phyloP scores from a whole-genome alignment of 1,284 basidiomycete species.

The Ganoderma lingzhi region DNA sequence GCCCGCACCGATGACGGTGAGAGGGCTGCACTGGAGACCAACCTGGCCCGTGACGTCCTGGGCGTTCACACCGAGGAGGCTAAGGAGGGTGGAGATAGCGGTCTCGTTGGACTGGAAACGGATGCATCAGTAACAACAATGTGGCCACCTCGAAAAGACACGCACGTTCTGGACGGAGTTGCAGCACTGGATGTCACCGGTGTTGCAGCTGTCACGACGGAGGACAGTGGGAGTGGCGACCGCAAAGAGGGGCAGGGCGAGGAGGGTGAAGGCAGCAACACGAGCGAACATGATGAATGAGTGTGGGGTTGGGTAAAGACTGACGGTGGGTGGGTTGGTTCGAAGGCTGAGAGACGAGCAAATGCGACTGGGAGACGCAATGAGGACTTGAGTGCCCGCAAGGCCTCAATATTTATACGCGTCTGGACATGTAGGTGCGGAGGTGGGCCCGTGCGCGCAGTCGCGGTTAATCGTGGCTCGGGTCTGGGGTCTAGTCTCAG shows the following conservation, averaged over 20 bases:
- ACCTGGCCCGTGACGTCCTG: conserved; percentile 20
- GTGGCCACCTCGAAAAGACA: neutral
- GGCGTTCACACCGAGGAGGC: conserved; percentile 24
- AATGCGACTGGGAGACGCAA: conserved; percentile 29
- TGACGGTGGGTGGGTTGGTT: conserved; percentile 23
- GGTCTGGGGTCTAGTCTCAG: neutral
- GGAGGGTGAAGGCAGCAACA: conserved; percentile 30
- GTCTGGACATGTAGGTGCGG: neutral
- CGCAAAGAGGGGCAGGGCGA: conserved; percentile 38
- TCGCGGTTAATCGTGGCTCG: conserved; percentile 5
- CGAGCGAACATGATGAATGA: conserved; percentile 34
- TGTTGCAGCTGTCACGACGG: conserved; percentile 38
- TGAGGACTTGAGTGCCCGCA: conserved; percentile 12
- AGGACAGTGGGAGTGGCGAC: conserved; percentile 33
- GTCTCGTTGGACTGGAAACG: conserved; percentile 26
- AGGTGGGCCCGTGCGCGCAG: conserved; percentile 13
- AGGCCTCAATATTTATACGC: conserved; percentile 23
- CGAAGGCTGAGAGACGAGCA: conserved; percentile 20
- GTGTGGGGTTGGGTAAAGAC: conserved; percentile 28
- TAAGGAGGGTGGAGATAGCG: conserved; percentile 29
- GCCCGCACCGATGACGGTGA: conserved; percentile 35
- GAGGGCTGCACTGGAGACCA: conserved; percentile 36
- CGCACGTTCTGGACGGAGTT: conserved; percentile 36
- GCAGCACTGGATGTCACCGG: conserved; percentile 43
- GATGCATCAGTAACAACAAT: neutral